Evolutionary conservation across 768 basidiomycete species (phyloP).

Genomic region (Xerocomellus chrysenteron): DNA sequence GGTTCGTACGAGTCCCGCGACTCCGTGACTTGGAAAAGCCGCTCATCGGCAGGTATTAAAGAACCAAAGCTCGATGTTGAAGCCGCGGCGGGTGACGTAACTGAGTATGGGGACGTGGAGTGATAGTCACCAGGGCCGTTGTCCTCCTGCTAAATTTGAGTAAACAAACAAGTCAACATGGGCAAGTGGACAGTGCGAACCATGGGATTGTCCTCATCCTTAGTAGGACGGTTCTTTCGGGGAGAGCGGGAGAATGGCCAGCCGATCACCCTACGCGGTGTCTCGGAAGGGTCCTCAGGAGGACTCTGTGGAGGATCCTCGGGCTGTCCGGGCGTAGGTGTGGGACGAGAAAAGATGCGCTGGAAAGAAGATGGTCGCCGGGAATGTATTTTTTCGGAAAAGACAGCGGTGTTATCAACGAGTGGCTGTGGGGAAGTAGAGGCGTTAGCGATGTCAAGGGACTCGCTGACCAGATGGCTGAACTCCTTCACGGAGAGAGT

Average conservation of each 20-base stretch:
- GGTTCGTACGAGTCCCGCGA: slow-evolving; percentile 14
- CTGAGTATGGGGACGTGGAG: slow-evolving; percentile 8
- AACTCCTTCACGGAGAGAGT: slow-evolving; percentile 33
- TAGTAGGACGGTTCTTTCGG: slow-evolving; percentile 14
- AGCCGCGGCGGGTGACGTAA: slow-evolving; percentile 18
- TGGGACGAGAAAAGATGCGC: slow-evolving; percentile 31
- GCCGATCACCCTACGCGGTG: slow-evolving; percentile 27
- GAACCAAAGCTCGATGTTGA: slow-evolving; percentile 34
- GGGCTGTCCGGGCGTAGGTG: slow-evolving; percentile 8
- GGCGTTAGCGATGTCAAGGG: slow-evolving; percentile 22
- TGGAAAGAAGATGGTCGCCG: slow-evolving; percentile 24
- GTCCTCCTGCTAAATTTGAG: slow-evolving; percentile 3
- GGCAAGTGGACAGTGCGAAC: slow-evolving; percentile 9
- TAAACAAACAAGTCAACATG: slow-evolving; percentile 3
- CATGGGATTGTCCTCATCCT: slow-evolving; percentile 3
- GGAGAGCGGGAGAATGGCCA: slow-evolving; percentile 33
- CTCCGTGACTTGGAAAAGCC: slow-evolving; percentile 16
- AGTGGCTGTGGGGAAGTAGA: slow-evolving; percentile 16
- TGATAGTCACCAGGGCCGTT: slow-evolving; percentile 5
- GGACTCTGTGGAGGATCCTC: slow-evolving; percentile 6
- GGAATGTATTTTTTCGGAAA: slow-evolving; percentile 23
- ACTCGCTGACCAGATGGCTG: slow-evolving; percentile 35
- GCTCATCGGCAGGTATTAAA: slow-evolving; percentile 26
- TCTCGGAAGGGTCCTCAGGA: slow-evolving; percentile 10
- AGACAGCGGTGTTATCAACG: slow-evolving; percentile 22